phyloP scores from a whole-genome alignment of 2,329 filamentous ascomycete species.

The Alternaria infectoria region DNA sequence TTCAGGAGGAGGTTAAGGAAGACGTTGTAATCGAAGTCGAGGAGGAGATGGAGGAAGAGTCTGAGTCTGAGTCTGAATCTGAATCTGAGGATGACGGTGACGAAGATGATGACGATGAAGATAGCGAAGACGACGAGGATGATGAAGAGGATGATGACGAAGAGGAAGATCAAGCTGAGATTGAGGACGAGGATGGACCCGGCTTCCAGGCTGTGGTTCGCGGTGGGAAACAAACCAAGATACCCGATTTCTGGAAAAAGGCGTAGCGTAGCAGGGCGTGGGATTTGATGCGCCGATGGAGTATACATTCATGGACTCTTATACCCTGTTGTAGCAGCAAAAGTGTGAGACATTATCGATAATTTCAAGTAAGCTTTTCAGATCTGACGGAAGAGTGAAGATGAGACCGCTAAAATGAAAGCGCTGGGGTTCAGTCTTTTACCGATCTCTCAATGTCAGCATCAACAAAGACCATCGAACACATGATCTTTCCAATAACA shows the following conservation, averaged over 20 bases:
- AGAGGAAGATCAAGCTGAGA: neutral
- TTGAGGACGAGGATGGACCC: neutral
- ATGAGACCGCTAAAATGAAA: no score
- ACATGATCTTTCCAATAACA: neutral
- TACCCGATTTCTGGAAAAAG: neutral
- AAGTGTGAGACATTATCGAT: no score
- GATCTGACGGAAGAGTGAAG: no score
- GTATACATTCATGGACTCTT: no score
- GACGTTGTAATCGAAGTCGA: neutral
- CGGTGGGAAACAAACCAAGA: neutral
- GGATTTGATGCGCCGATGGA: no score
- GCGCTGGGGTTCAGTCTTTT: no score
- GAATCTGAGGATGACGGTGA: no score
- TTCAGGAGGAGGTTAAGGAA: neutral
- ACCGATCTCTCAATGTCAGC: neutral
- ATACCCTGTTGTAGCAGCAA: no score
- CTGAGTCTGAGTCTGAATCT: no score
- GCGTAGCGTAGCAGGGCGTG: no score
- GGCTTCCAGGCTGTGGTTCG: neutral
- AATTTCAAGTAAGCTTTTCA: no score
- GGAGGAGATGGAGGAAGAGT: neutral
- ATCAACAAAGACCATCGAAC: neutral
- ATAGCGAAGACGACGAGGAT: neutral
- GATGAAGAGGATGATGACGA: no score
- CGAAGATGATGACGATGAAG: neutral